These are phyloP conservation scores for Sporormia fimetaria DNA, from an alignment of 495 filamentous ascomycete genomes.

Conservation along the genomic window DNA sequence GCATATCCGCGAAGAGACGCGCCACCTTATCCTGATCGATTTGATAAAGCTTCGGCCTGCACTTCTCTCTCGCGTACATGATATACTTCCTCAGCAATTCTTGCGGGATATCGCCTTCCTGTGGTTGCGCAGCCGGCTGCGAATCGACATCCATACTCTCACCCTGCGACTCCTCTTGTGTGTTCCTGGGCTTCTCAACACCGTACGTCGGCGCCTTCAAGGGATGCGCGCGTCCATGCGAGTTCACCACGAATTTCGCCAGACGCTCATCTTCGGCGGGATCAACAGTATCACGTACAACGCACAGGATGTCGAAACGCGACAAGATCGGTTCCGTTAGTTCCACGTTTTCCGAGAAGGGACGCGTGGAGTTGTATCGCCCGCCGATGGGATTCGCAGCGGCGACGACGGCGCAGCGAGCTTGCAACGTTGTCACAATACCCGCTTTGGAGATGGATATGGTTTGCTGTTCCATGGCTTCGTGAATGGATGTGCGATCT, in stretches of 20 bases:
- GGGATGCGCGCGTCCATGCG: slow-evolving; percentile 83
- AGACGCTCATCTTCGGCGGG: slow-evolving; percentile 90
- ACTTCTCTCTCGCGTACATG: slow-evolving; percentile 84
- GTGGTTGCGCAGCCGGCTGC: slow-evolving; percentile 33
- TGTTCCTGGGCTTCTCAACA: slow-evolving; percentile 6
- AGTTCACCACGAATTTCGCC: slow-evolving; percentile 88
- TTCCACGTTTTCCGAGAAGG: slow-evolving; percentile 91
- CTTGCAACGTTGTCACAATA: slow-evolving; percentile 95
- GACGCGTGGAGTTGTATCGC: slow-evolving; percentile 91
- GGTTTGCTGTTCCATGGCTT: slow-evolving; percentile 99
- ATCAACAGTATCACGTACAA: slow-evolving; percentile 95
- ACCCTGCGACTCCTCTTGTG: slow-evolving; percentile 37
- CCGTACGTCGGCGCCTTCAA: slow-evolving; percentile 38
- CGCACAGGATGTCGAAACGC: slow-evolving; percentile 96
- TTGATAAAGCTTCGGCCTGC: slow-evolving; percentile 85
- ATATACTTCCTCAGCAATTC: slow-evolving; percentile 95
- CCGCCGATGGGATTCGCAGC: slow-evolving; percentile 95
- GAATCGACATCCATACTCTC: slow-evolving; percentile 47
- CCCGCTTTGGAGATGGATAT: slow-evolving; percentile 99
- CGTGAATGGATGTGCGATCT: slow-evolving; percentile 95
- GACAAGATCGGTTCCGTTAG: slow-evolving; percentile 95
- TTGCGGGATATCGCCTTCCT: slow-evolving; percentile 72
- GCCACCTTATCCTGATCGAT: slow-evolving; percentile 98
- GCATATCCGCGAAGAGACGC: slow-evolving; percentile 90
- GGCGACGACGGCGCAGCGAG: slow-evolving; percentile 93